phyloP scores from a whole-genome alignment of 2,329 filamentous ascomycete genomes.

The Eutypa lata region DNA sequence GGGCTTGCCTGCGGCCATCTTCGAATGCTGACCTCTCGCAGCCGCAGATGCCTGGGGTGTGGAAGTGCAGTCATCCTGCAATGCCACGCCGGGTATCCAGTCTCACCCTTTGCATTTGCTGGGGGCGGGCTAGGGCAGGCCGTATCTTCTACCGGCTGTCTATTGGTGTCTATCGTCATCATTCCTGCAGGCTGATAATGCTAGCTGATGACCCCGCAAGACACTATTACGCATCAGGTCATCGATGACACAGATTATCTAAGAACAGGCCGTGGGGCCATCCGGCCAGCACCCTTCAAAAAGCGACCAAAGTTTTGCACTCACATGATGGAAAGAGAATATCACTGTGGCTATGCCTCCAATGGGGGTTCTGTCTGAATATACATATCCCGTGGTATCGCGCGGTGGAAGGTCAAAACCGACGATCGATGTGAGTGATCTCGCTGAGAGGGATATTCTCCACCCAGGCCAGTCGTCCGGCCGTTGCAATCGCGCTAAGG shows the following conservation, averaged over 20 bases:
- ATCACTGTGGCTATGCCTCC: not conserved
- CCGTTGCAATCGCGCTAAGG: not conserved
- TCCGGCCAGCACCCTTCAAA: not conserved
- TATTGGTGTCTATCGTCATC: not conserved
- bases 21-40: not conserved
- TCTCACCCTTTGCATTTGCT: not conserved
- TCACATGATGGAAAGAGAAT: not conserved
- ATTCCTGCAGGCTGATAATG: not conserved
- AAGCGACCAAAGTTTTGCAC: not conserved
- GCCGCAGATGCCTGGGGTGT: not conserved
- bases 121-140: too few relatives aligned
- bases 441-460: not conserved
- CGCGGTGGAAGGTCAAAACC: not conserved
- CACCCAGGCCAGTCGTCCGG: not conserved
- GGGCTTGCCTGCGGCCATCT: not conserved
- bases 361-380: not conserved
- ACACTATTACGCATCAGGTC: not conserved
- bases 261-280: not conserved
- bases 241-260: not conserved
- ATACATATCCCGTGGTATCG: not conserved
- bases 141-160: too few relatives aligned
- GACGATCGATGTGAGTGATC: not conserved
- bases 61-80: not conserved
- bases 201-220: not conserved
- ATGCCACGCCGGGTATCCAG: not conserved